These are phyloP conservation scores for Furcasterigmium furcatum DNA, from an alignment of 2,329 filamentous ascomycete species.

Conservation along the genomic window DNA sequence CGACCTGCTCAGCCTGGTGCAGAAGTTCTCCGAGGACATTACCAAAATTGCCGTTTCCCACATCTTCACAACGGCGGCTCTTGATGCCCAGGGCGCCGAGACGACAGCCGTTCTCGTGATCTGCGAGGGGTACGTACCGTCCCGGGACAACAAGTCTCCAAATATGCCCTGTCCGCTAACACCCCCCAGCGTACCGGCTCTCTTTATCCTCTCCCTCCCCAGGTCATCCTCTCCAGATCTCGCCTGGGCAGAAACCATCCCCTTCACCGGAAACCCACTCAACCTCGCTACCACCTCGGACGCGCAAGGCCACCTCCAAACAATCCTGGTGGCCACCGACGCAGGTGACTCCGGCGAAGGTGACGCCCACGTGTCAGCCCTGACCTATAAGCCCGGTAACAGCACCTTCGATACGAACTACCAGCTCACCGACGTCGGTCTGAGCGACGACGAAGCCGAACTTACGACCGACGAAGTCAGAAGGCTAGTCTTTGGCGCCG, in stretches of 20 bases:
- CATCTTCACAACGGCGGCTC: slow-evolving; percentile 27
- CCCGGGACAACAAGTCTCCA: background rate
- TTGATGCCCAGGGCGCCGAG: slow-evolving; percentile 6
- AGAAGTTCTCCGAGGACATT: slow-evolving; percentile 22
- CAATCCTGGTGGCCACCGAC: slow-evolving; percentile 38
- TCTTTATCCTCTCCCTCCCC: slow-evolving; percentile 62
- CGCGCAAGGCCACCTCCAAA: slow-evolving; percentile 15
- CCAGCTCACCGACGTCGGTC: slow-evolving; percentile 4
- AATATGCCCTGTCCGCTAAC: no score
- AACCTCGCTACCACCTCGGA: slow-evolving; percentile 36
- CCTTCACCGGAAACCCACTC: slow-evolving; percentile 63
- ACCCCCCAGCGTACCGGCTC: slow-evolving; percentile 46
- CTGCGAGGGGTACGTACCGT: slow-evolving; percentile 41
- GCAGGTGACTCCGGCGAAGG: slow-evolving; percentile 16
- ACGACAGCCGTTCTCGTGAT: slow-evolving; percentile 27
- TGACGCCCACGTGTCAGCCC: no score
- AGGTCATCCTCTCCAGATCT: slow-evolving; percentile 45
- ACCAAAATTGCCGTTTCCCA: slow-evolving; percentile 45
- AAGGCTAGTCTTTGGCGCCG: slow-evolving; percentile 40
- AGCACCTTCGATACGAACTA: slow-evolving; percentile 4
- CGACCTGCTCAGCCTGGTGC: slow-evolving; percentile 41
- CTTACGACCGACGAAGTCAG: slow-evolving; percentile 33
- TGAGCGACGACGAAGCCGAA: slow-evolving; percentile 22
- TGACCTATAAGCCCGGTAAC: slow-evolving; percentile 1
- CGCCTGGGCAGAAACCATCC: slow-evolving; percentile 43